Evolutionary conservation across 1,284 basidiomycete species (phyloP).

Genomic region (Termitomyces sp.): DNA sequence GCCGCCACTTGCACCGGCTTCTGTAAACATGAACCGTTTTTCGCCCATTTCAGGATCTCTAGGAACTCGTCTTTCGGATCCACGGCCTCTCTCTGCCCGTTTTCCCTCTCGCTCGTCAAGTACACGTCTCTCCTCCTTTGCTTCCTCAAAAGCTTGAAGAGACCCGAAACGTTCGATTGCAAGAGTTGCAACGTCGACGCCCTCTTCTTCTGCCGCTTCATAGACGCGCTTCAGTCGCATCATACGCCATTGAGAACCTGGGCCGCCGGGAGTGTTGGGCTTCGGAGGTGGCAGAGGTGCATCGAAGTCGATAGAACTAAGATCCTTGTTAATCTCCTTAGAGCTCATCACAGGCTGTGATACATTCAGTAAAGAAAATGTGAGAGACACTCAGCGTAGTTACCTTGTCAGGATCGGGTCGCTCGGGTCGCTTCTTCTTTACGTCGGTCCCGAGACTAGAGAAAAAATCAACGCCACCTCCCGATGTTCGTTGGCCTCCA

Average conservation of each 20-base stretch:
- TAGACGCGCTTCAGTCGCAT: constrained; percentile 89
- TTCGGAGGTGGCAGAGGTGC: constrained; percentile 46
- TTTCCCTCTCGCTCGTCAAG: constrained; percentile 76
- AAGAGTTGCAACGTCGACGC: constrained; percentile 71
- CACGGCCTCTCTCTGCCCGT: constrained; percentile 36
- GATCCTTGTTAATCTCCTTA: constrained; percentile 78
- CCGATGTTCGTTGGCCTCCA: constrained; percentile 39
- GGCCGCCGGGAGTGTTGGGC: constrained; percentile 71
- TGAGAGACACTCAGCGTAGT: constrained; percentile 9
- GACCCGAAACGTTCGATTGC: constrained; percentile 87
- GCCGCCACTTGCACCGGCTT: constrained; percentile 53
- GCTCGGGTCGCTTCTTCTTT: constrained; percentile 62
- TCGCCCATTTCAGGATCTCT: constrained; percentile 37
- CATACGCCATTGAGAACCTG: constrained; percentile 96
- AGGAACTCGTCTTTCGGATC: constrained; percentile 29
- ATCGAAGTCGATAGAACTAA: constrained; percentile 62
- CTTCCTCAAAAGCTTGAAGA: constrained; percentile 83
- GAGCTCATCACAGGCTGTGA: constrained; percentile 56
- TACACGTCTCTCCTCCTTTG: constrained; percentile 77
- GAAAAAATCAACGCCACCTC: constrained; percentile 78
- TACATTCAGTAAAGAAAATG: background rate
- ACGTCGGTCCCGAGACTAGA: constrained; percentile 74
- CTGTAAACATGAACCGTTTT: constrained; percentile 64
- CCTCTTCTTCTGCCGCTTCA: constrained; percentile 87
- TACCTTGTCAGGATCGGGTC: constrained; percentile 71